Conservation (phyloP, 192 early-diverging fungal genomes). For the Entomortierella parvispora region DNA sequence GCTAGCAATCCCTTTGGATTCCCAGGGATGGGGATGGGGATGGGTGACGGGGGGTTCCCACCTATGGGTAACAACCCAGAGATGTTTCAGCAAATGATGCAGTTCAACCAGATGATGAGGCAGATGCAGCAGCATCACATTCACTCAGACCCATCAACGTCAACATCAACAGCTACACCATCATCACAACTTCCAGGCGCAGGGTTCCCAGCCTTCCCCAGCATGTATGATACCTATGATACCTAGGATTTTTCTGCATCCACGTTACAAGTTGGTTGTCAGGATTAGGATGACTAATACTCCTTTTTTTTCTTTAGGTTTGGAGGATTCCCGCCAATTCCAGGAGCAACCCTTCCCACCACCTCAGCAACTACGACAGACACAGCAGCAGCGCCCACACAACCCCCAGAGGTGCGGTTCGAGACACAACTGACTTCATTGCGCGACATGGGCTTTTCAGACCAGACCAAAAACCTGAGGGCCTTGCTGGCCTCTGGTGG, state of each 20-base stretch:
- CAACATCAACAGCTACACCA: constrained; percentile 3
- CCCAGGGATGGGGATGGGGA: constrained; percentile 13
- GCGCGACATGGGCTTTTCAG: constrained; percentile 95
- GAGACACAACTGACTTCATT: constrained; percentile 75
- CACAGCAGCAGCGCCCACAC: constrained; percentile 20
- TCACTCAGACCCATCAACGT: constrained; percentile 3
- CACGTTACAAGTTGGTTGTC: no score
- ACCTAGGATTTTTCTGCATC: no score
- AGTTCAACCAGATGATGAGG: constrained; percentile 51
- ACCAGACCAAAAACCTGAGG: constrained; percentile 84
- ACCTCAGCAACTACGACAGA: constrained; percentile 1
- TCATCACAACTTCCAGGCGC: neutral
- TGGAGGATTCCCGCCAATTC: constrained; percentile 15
- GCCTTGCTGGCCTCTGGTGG: constrained; percentile 88
- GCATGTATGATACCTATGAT: constrained; percentile 21
- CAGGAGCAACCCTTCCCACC: neutral
- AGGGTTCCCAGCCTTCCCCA: constrained; percentile 16
- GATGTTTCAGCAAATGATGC: constrained; percentile 54
- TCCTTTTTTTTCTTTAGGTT: no score
- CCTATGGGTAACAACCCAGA: constrained; percentile 49
- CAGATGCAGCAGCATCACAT: constrained; percentile 42
- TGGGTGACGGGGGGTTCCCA: constrained; percentile 6
- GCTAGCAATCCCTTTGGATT: constrained; percentile 36
- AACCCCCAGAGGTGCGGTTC: constrained; percentile 71
- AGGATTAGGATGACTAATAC: no score